Percentiles rank a stretch among this genome's conserved stretches.
These are phyloP conservation scores for Periconia sp. DNA, from an alignment of 2,329 filamentous ascomycete species.

Conservation along the genomic window DNA sequence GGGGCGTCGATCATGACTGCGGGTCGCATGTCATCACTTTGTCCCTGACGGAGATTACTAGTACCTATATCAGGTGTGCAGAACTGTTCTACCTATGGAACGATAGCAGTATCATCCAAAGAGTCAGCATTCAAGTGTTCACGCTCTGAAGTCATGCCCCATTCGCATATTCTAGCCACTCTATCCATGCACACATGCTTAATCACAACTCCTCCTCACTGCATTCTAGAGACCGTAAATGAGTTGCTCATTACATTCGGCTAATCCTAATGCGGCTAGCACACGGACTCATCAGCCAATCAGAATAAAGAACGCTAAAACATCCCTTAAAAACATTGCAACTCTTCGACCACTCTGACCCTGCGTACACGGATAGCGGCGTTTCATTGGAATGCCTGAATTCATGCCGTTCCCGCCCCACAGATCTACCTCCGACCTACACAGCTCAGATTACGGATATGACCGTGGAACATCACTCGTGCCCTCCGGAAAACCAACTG, in stretches of 20 bases:
- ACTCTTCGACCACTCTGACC: neutral
- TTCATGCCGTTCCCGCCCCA: neutral
- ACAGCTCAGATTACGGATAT: neutral
- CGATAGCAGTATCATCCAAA: neutral
- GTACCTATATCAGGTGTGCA: no score
- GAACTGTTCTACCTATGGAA: neutral
- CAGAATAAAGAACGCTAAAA: neutral
- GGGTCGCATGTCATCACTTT: no score
- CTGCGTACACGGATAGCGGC: neutral
- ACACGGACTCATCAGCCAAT: constrained; percentile 2
- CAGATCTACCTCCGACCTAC: neutral
- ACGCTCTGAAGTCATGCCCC: no score
- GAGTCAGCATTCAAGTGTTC: neutral
- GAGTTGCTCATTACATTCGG: neutral
- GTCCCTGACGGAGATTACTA: no score
- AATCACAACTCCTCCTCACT: neutral
- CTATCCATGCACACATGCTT: no score
- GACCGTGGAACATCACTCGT: neutral
- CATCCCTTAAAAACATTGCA: neutral
- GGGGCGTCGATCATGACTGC: no score
- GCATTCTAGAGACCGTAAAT: neutral
- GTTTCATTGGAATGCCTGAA: neutral
- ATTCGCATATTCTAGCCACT: neutral
- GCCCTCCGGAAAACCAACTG: neutral
- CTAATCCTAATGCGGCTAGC: neutral